Base-by-base conservation (phyloP, 139 green algal genomes). In the Coelastrella sp. region DNA sequence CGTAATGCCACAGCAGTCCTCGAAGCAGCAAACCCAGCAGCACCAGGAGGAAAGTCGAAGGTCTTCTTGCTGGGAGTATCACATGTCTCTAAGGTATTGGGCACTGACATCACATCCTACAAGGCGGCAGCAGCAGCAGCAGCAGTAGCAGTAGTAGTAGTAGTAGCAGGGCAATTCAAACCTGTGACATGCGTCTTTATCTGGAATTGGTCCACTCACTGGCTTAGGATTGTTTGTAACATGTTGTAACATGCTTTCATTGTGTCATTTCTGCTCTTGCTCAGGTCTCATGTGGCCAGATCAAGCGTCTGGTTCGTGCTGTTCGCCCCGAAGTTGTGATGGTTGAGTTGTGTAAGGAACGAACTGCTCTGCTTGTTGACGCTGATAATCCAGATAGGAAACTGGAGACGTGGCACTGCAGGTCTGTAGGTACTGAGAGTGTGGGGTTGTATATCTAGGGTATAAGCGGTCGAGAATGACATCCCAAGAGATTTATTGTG, bases 281-380 rank as follows among this genome's bases (percentile, higher is more conserved):
- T 3, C 75, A 82, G 75, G 40, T 75, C 32, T 64, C 43, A n/a
- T 75, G 53, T 51, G 38, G 38, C 4, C 84, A 89, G 85, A 67
- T 94, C 2, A 77, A 83, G 45, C 68, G 89, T 77, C 84, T 96
- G 13, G 92, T 96, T 38, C 62, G 78, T 17, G 45, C 73, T 17
- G 90, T 94, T 35, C 76, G 38, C 8, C 90, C 75, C 25, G 53
- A 82, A 30, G 38, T 74, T 48, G 93, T 97, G 6, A 66, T 94
- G 23, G 69, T 98, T 79, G 93, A 98, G 89, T 83, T 98, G 37
- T 98, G 95, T 86, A 95, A 96, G 85, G 94, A 98, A 74, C 81
- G 96, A 3, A 25, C 90, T 2, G 85, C 83, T 1, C 92, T 98
- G 35, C 89, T 98, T 57, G 87, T 96, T 0, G 86, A 92, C 53